phyloP scores from a whole-genome alignment of 2,329 filamentous ascomycete genomes.

The Claviceps maximensis region DNA sequence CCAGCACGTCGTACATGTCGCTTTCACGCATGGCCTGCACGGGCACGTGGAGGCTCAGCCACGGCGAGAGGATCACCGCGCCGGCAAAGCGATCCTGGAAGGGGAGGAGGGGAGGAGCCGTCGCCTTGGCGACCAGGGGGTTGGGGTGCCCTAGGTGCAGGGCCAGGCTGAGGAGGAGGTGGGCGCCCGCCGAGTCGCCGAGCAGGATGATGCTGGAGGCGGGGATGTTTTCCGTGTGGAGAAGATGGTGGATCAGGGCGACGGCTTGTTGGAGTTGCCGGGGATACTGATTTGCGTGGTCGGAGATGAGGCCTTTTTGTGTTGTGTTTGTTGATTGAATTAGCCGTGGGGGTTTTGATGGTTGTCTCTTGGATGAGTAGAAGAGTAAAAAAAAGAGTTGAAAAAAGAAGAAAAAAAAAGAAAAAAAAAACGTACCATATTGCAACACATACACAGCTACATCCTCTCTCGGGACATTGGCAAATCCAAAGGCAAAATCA shows the following conservation, averaged over 20 bases:
- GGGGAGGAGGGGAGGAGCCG: too few relatives aligned
- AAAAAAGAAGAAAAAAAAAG: neutral
- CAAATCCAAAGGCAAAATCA: conserved; percentile 2
- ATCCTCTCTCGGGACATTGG: neutral
- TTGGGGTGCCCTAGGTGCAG: conserved; percentile 3
- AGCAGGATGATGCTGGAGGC: conserved; percentile 3
- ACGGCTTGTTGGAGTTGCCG: conserved; percentile 3
- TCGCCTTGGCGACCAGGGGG: neutral
- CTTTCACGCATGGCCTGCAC: neutral
- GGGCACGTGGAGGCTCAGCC: conserved; percentile 1
- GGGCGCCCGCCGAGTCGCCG: conserved; percentile 5
- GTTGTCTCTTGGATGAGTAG: neutral
- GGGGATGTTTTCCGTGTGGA: neutral
- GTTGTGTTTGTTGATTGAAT: too few relatives aligned
- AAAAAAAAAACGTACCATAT: neutral
- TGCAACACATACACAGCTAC: conserved; percentile 2
- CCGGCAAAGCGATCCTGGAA: conserved; percentile 1
- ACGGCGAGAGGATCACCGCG: conserved; percentile 4
- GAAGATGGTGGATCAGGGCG: conserved; percentile 1
- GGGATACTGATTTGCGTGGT: conserved; percentile 2
- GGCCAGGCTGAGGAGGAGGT: conserved; percentile 1
- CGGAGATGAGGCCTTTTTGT: neutral
- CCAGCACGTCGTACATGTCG: neutral
- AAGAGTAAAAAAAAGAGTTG: neutral
- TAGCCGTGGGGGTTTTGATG: neutral